phyloP scores from a whole-genome alignment of 2,329 filamentous ascomycete species.

The Periconia digitata region DNA sequence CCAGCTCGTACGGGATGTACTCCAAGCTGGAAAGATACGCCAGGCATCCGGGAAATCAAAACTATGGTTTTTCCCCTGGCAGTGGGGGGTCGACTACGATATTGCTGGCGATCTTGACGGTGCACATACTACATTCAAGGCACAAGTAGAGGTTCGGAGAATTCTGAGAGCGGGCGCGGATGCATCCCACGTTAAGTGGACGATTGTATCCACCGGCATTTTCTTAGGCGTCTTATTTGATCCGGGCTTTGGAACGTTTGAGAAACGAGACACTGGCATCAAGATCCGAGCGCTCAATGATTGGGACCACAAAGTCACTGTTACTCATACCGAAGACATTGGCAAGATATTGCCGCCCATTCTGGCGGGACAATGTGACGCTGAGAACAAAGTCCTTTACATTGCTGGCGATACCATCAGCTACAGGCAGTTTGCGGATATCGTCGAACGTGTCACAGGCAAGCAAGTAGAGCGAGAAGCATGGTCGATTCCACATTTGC shows the following conservation, averaged over 20 bases:
- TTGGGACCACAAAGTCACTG: constrained; percentile 64
- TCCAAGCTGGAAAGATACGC: constrained; percentile 52
- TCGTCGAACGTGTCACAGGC: constrained; percentile 51
- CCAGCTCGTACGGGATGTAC: constrained; percentile 59
- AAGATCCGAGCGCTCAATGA: constrained; percentile 58
- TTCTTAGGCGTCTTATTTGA: constrained; percentile 73
- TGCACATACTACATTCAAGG: constrained; percentile 67
- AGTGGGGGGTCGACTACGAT: constrained; percentile 74
- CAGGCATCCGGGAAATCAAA: constrained; percentile 3
- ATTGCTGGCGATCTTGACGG: constrained; percentile 53
- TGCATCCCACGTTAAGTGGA: constrained; percentile 55
- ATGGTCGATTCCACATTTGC: constrained; percentile 52
- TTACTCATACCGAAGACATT: constrained; percentile 66
- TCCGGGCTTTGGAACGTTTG: constrained; percentile 63
- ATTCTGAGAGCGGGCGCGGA: constrained; percentile 25
- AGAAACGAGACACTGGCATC: constrained; percentile 27
- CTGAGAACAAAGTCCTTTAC: constrained; percentile 53
- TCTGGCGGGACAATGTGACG: constrained; percentile 39
- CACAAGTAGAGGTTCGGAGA: constrained; percentile 55
- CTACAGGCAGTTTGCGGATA: constrained; percentile 57
- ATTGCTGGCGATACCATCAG: constrained; percentile 64
- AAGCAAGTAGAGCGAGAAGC: constrained; percentile 51
- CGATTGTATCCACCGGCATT: constrained; percentile 67
- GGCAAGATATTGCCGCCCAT: constrained; percentile 61
- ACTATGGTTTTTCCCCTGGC: constrained; percentile 66